These are phyloP conservation scores for Aaosphaeria pasadenensis DNA, from an alignment of 2,329 filamentous ascomycete species.

Conservation along the genomic window DNA sequence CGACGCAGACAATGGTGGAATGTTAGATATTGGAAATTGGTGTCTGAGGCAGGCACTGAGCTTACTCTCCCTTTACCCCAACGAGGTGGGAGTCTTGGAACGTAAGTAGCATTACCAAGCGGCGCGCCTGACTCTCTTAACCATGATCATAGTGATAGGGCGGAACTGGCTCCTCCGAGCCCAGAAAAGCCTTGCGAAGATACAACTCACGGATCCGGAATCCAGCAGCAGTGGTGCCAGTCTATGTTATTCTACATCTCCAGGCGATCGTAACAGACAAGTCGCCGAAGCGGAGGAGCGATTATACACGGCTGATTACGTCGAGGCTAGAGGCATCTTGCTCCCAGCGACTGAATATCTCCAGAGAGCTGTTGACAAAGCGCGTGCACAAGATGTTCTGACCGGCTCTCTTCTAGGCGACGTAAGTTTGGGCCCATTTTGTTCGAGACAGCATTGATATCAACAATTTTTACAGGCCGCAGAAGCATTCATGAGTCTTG, in stretches of 20 bases:
- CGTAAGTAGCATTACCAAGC: conserved; percentile 30
- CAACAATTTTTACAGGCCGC: conserved; percentile 32
- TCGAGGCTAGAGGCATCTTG: conserved; percentile 51
- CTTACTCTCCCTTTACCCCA: conserved; percentile 44
- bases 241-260: conserved; percentile 16
- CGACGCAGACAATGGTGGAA: conserved; percentile 46
- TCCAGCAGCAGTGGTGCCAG: conserved; percentile 35
- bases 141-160: conserved; percentile 43
- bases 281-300: conserved; percentile 37
- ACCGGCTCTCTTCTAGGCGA: conserved; percentile 45
- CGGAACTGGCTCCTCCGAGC: conserved; percentile 51
- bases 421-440: conserved; percentile 29
- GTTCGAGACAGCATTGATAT: no score
- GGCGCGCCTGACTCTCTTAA: not conserved
- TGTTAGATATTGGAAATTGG: conserved; percentile 49
- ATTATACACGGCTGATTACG: conserved; percentile 43
- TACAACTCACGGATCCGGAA: conserved; percentile 44
- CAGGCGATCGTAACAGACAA: conserved; percentile 8
- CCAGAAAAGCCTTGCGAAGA: conserved; percentile 49
- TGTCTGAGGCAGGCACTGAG: conserved; percentile 48
- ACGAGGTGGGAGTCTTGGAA: conserved; percentile 42
- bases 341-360: conserved; percentile 53
- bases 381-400: conserved; percentile 35
- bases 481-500: conserved; percentile 52
- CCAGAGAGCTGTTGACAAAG: conserved; percentile 44